phyloP scores from a whole-genome alignment of 768 basidiomycete species.

The Agrocybe praecox region DNA sequence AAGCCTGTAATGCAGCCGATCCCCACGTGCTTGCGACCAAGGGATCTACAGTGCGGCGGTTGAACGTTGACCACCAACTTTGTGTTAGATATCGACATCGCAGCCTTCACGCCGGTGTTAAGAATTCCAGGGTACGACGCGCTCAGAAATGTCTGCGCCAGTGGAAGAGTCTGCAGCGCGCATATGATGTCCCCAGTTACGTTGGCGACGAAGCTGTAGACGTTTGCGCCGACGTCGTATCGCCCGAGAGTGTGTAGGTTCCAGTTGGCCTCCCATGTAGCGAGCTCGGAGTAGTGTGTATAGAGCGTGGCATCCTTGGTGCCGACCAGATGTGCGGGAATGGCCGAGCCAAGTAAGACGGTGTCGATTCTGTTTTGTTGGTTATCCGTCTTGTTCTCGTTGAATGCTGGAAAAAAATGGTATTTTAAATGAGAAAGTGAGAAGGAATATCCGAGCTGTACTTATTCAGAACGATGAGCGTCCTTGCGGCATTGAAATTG shows the following conservation, averaged over 20 bases:
- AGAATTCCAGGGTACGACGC: conserved; percentile 30
- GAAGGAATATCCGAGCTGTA: background rate
- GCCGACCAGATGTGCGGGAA: conserved; percentile 42
- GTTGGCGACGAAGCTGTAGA: conserved; percentile 53
- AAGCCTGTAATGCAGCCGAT: conserved; percentile 18
- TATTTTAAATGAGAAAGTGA: background rate
- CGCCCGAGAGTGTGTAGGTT: conserved; percentile 60
- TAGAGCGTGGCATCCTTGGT: conserved; percentile 57
- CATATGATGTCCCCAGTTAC: conserved; percentile 42
- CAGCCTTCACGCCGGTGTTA: conserved; percentile 12
- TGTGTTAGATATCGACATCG: conserved; percentile 26
- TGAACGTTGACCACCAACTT: conserved; percentile 24
- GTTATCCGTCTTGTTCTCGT: conserved; percentile 47
- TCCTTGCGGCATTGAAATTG: conserved; percentile 54
- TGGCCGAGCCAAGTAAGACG: conserved; percentile 41
- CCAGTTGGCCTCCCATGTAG: conserved; percentile 65
- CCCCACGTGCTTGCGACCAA: conserved; percentile 25
- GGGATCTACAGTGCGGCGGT: conserved; percentile 24
- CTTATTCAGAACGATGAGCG: conserved; percentile 54
- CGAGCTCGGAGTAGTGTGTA: conserved; percentile 60
- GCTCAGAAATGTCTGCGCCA: conserved; percentile 18
- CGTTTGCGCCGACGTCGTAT: conserved; percentile 58
- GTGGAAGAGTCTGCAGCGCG: conserved; percentile 2
- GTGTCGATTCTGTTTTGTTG: conserved; percentile 50
- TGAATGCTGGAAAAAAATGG: conserved; percentile 40